A percentile compares a stretch with the other conserved stretches of the same genome.
phyloP scores from a whole-genome alignment of 148 eudicot genomes.

The Linanthus parryae region DNA sequence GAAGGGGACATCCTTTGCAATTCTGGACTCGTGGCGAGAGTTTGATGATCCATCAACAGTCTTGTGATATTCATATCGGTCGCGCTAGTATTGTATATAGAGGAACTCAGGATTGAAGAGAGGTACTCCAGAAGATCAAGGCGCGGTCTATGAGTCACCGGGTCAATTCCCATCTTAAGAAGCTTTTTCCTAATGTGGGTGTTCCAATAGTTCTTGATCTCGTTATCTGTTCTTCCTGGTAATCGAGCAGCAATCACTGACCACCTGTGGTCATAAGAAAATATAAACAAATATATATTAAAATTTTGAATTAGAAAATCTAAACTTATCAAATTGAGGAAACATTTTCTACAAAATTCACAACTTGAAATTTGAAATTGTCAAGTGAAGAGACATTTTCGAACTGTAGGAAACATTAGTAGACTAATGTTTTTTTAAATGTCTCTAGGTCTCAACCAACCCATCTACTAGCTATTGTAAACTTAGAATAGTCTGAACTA shows the following conservation, averaged over 20 bases:
- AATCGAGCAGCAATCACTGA: constrained; percentile 89
- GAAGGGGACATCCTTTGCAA: constrained; percentile 59
- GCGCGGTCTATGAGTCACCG: constrained; percentile 89
- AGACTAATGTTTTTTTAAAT: too few species aligned
- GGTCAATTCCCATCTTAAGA: constrained; percentile 90
- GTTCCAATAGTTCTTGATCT: constrained; percentile 96
- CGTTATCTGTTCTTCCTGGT: constrained; percentile 94
- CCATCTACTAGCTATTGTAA: neutral
- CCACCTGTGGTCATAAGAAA: constrained; percentile 63
- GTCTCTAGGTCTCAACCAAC: too few species aligned
- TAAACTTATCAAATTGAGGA: too few species aligned
- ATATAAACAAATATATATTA: too few species aligned
- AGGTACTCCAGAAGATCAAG: constrained; percentile 75
- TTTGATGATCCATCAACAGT: constrained; percentile 44
- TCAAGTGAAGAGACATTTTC: too few species aligned
- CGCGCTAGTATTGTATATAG: constrained; percentile 38
- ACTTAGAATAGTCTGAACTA: neutral
- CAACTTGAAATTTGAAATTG: too few species aligned
- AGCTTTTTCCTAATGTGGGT: constrained; percentile 81
- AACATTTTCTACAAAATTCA: too few species aligned
- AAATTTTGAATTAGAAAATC: neutral
- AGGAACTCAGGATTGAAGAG: constrained; percentile 49
- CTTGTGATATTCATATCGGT: constrained; percentile 59
- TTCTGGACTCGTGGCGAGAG: constrained; percentile 58
- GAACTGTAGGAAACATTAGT: too few species aligned